Conservation (phyloP, 176 grass and related monocot species). For the Oryza punctata region DNA sequence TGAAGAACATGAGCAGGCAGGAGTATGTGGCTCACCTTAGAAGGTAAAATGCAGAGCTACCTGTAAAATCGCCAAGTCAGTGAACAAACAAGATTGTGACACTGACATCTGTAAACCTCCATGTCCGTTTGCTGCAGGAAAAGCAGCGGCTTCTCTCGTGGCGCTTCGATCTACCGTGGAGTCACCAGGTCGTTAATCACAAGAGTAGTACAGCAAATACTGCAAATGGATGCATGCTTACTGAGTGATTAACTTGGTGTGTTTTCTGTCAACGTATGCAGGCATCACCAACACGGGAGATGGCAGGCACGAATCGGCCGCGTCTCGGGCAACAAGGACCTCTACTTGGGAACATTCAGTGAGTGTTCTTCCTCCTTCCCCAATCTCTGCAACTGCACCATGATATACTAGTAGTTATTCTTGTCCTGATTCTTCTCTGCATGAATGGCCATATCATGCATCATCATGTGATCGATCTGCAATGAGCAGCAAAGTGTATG, state of each 20-base stretch:
- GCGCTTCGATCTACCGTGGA: constrained; percentile 76
- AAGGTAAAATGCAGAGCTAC: constrained; percentile 36
- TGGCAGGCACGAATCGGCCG: constrained; percentile 88
- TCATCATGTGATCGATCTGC: constrained; percentile 28
- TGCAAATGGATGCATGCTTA: not conserved
- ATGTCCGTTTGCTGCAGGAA: constrained; percentile 42
- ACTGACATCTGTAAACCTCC: not conserved
- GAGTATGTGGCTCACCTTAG: constrained; percentile 82
- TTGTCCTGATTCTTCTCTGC: constrained; percentile 15
- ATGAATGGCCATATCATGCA: constrained; percentile 44
- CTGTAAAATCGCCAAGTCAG: not conserved
- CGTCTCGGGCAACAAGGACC: constrained; percentile 87
- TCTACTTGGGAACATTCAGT: constrained; percentile 85
- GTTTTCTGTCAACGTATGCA: not conserved
- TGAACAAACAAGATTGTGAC: not conserved
- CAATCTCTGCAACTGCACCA: not conserved
- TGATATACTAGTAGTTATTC: not conserved
- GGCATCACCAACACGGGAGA: constrained; percentile 82
- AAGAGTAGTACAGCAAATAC: no score
- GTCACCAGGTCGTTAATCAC: constrained; percentile 55
- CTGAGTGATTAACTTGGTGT: not conserved
- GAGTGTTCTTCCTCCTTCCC: not conserved
- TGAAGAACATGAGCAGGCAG: constrained; percentile 76
- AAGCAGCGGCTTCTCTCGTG: constrained; percentile 78
- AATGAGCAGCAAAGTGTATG: not conserved